phyloP scores from a whole-genome alignment of 306 rosid genomes.

The Cicer judaicum region DNA sequence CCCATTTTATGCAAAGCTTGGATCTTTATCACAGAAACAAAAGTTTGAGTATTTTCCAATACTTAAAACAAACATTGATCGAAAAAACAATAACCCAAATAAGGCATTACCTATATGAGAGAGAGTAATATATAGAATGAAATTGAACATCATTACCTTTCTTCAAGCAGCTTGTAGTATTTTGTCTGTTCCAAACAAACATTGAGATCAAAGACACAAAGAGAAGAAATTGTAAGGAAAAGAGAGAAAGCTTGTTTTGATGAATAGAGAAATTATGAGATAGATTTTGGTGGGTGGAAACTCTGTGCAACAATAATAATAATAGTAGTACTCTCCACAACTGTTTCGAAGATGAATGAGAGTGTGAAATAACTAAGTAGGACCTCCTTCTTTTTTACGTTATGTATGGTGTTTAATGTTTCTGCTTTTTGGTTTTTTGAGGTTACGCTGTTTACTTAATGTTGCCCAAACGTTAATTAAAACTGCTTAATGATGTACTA shows the following conservation, averaged over 20 bases:
- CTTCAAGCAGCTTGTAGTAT: constrained; percentile 24
- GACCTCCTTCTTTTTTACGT: neutral
- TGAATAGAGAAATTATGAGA: constrained; percentile 26
- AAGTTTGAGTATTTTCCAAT: neutral
- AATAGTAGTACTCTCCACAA: constrained; percentile 6
- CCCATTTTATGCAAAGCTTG: constrained; percentile 22
- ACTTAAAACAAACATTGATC: neutral
- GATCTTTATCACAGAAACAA: constrained; percentile 35
- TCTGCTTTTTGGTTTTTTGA: no score
- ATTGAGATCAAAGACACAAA: constrained; percentile 15
- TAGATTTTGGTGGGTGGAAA: constrained; percentile 8
- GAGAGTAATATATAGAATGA: constrained; percentile 25
- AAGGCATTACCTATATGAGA: constrained; percentile 33
- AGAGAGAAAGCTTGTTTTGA: neutral
- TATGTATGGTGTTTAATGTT: neutral
- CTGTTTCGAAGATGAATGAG: constrained; percentile 20
- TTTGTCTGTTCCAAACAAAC: constrained; percentile 42
- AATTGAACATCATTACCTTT: constrained; percentile 33
- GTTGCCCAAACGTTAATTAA: neutral
- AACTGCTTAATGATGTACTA: neutral
- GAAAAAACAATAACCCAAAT: constrained; percentile 9
- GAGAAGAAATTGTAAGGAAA: constrained; percentile 22
- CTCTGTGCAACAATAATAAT: constrained; percentile 37
- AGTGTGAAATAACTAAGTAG: constrained; percentile 30
- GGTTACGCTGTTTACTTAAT: no score